Conservation (phyloP, 345 rosid species). For the Eucalyptus pauciflora region DNA sequence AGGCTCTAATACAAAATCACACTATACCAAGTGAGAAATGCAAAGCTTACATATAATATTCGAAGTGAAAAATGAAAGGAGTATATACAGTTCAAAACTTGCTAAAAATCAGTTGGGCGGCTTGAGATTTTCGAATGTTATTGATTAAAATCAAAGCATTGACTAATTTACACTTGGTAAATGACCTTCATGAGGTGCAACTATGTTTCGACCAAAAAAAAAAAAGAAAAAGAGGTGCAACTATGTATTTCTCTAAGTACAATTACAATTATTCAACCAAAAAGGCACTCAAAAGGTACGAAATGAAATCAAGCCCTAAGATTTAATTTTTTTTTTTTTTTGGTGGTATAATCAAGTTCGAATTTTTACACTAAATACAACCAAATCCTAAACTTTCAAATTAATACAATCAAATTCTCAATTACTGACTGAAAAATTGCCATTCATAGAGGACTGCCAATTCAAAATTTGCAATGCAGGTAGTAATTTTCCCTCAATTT, state of each 20-base stretch:
- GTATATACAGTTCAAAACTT: neutral
- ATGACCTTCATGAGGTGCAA: neutral
- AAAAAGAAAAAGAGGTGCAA: neutral
- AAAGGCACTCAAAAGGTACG: no score
- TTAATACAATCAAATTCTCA: neutral
- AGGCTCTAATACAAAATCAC: neutral
- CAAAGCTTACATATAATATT: neutral
- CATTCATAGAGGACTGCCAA: neutral
- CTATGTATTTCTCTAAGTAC: fast-evolving
- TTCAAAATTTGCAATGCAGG: neutral
- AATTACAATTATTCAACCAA: fast-evolving
- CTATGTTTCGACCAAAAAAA: no score
- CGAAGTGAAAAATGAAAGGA: neutral
- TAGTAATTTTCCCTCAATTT: neutral
- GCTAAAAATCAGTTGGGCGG: neutral
- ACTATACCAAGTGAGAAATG: neutral
- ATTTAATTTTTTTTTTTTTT: neutral
- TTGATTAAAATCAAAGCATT: neutral
- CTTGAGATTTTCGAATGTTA: neutral
- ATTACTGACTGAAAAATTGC: neutral
- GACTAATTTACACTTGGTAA: neutral
- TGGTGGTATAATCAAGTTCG: neutral
- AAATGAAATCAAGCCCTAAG: fast-evolving
- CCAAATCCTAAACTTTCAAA: neutral
- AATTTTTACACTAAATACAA: fast-evolving